phyloP scores from a whole-genome alignment of 805 yeast genomes.

The Sugiyamaella lignohabitans region DNA sequence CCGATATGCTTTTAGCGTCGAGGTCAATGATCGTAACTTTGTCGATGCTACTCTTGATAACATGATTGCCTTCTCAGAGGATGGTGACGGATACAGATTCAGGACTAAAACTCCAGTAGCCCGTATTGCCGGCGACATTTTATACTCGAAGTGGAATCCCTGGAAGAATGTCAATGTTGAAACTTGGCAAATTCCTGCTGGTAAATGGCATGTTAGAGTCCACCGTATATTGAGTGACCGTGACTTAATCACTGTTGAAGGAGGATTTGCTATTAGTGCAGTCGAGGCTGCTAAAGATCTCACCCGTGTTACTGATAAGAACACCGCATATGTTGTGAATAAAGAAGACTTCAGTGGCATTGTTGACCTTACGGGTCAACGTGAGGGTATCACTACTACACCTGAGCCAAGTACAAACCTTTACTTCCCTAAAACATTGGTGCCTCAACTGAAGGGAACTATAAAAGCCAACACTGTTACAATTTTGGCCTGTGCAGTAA shows the following conservation, averaged over 20 bases:
- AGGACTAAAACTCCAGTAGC: conserved; percentile 10
- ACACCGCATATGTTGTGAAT: conserved; percentile 5
- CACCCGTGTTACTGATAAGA: not conserved
- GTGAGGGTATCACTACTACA: conserved; percentile 4
- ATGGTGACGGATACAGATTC: conserved; percentile 13
- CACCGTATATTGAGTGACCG: conserved; percentile 13
- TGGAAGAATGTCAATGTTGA: conserved; percentile 14
- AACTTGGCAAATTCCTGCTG: conserved; percentile 17
- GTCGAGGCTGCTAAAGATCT: conserved; percentile 4
- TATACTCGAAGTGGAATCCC: conserved; percentile 17
- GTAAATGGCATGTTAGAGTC: conserved; percentile 18
- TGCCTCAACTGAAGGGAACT: conserved; percentile 11
- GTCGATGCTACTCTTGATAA: conserved; percentile 18
- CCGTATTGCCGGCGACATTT: conserved; percentile 4
- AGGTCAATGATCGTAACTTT: conserved; percentile 8
- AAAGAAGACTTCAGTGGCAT: conserved; percentile 13
- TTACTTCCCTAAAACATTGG: conserved; percentile 7
- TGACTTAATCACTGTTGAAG: conserved; percentile 11
- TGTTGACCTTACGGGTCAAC: conserved; percentile 4
- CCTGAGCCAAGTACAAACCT: conserved; percentile 13
- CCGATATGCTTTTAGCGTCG: conserved; percentile 13
- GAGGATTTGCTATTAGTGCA: conserved; percentile 17
- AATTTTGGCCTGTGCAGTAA: conserved; percentile 9
- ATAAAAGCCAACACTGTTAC: conserved; percentile 6
- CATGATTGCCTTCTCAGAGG: conserved; percentile 17